A percentile compares a stretch with the other conserved stretches of the same genome.
Conservation (phyloP, 2,329 filamentous ascomycete genomes). For the Trichoderma sp. region DNA sequence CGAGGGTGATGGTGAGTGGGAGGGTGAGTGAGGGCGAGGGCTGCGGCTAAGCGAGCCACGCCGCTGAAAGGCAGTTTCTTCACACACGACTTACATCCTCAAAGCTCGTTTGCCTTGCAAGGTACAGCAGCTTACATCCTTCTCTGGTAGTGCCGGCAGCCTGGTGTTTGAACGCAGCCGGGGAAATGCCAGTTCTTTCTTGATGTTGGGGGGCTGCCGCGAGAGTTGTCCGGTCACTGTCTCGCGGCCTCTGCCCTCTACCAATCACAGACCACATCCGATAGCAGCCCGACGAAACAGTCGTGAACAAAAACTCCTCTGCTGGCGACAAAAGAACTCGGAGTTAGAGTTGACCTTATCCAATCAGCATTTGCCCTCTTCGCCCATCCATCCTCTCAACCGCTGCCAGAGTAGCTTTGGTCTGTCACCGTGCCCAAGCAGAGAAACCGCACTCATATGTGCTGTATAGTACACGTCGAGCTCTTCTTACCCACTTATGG, state of each 20-base stretch:
- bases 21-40: constrained; percentile 6
- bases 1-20: background rate
- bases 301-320: background rate
- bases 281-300: background rate
- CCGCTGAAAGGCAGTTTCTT: constrained; percentile 3
- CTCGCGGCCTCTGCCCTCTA: background rate
- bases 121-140: constrained; percentile 8
- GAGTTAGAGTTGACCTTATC: constrained; percentile 6
- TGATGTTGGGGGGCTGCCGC: background rate
- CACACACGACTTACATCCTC: constrained; percentile 8
- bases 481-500: constrained; percentile 5
- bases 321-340: constrained; percentile 1
- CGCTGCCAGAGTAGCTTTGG: constrained; percentile 19
- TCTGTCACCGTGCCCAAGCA: constrained; percentile 19
- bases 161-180: constrained; percentile 2
- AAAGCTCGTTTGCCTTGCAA: background rate
- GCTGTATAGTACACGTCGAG: constrained; percentile 18
- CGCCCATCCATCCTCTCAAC: constrained; percentile 9
- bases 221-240: background rate
- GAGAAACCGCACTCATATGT: constrained; percentile 14
- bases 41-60: constrained; percentile 24
- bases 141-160: constrained; percentile 8
- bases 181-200: constrained; percentile 9
- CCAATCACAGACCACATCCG: background rate
- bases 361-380: constrained; percentile 4